Evolutionary conservation across 1,284 basidiomycete genomes (phyloP).

Genomic region (Sparassis latifolia): DNA sequence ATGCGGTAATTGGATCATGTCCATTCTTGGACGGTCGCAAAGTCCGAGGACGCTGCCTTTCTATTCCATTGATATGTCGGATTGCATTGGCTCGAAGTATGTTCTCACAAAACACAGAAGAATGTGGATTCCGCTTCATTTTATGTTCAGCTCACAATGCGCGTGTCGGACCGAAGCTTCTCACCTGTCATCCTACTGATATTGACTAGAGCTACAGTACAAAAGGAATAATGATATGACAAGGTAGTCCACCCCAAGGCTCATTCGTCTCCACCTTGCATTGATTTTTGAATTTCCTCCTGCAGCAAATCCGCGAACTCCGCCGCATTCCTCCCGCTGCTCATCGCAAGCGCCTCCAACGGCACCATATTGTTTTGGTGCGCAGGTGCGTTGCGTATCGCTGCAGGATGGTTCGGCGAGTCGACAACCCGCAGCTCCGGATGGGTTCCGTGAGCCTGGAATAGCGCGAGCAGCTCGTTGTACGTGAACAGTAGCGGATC

Average conservation of each 20-base stretch:
- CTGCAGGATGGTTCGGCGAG: conserved; percentile 62
- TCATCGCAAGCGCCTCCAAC: conserved; percentile 77
- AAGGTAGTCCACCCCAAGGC: neutral
- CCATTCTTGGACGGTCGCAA: no score
- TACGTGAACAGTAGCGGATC: conserved; percentile 86
- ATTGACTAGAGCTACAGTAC: no score
- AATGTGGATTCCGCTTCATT: no score
- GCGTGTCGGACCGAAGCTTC: no score
- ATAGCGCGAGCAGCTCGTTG: conserved; percentile 58
- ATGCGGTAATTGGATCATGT: no score
- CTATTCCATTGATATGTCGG: no score
- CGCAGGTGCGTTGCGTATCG: conserved; percentile 59
- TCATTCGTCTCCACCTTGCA: conserved; percentile 12
- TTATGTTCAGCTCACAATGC: no score
- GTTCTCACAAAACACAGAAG: no score
- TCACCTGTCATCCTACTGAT: no score
- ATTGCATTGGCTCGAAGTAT: no score
- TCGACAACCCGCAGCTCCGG: conserved; percentile 70
- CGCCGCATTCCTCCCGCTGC: conserved; percentile 63
- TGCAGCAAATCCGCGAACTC: conserved; percentile 72
- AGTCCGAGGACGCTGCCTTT: no score
- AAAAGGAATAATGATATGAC: no score
- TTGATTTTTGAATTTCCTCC: conserved; percentile 45
- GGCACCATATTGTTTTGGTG: conserved; percentile 92
- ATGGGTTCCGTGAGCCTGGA: conserved; percentile 12